Conservation (phyloP, 2,329 filamentous ascomycete species). For the Tolypocladium capitatum region DNA sequence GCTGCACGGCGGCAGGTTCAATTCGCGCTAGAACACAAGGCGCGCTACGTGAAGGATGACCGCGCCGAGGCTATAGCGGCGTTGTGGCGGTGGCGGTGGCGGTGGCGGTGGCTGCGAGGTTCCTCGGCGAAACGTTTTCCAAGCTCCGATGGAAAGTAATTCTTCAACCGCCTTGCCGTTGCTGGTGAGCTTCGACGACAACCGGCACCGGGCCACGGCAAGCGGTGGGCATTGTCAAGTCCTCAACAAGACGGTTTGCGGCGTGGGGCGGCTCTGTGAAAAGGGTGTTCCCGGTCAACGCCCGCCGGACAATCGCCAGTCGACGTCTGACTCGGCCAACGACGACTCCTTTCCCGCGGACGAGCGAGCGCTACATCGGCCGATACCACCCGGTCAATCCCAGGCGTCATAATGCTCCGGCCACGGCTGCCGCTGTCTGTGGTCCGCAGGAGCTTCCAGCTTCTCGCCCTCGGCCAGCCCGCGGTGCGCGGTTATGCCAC, state of each 20-base stretch:
- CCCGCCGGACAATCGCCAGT: background rate
- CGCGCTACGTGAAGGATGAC: background rate
- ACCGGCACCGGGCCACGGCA: background rate
- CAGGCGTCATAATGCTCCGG: slow-evolving; percentile 16
- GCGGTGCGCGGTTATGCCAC: slow-evolving; percentile 19
- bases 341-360: background rate
- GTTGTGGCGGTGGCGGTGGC: slow-evolving; percentile 10
- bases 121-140: slow-evolving; percentile 13
- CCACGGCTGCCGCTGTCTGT: slow-evolving; percentile 15
- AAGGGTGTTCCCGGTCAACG: background rate
- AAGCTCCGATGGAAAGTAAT: slow-evolving; percentile 12
- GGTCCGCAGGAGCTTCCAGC: slow-evolving; percentile 14
- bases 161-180: slow-evolving; percentile 5
- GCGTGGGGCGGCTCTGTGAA: background rate
- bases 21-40: slow-evolving; percentile 3
- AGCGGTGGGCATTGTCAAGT: background rate
- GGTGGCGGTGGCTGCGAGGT: slow-evolving; percentile 4
- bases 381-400: background rate
- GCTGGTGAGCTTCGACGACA: background rate
- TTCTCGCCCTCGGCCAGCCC: slow-evolving; percentile 13
- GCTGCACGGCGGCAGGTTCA: slow-evolving; percentile 11
- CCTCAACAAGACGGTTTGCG: background rate
- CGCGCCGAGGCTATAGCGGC: background rate
- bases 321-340: background rate
- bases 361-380: background rate